Conservation (phyloP, 768 basidiomycete species). For the Trichaptum fuscoviolaceum region DNA sequence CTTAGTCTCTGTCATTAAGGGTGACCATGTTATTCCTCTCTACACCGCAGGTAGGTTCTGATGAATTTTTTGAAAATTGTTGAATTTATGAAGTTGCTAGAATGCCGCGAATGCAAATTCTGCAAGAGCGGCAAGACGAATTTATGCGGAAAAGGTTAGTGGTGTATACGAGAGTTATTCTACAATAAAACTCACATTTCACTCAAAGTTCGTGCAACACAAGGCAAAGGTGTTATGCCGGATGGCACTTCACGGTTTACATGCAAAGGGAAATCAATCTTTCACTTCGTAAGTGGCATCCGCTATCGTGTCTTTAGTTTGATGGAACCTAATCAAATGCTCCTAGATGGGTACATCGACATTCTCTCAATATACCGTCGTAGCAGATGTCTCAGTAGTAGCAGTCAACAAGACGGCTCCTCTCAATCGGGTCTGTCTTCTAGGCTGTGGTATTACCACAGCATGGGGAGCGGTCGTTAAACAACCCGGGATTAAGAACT, state of each 20-base stretch:
- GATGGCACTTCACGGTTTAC: slow-evolving; percentile 86
- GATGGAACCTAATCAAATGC: slow-evolving; percentile 1
- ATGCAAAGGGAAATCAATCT: slow-evolving; percentile 77
- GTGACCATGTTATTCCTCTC: slow-evolving; percentile 96
- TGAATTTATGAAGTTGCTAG: slow-evolving; percentile 30
- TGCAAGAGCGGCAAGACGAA: slow-evolving; percentile 99
- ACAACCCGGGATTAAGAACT: slow-evolving; percentile 80
- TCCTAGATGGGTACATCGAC: slow-evolving; percentile 95
- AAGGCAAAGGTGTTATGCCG: slow-evolving; percentile 94
- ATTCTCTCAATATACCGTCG: slow-evolving; percentile 99
- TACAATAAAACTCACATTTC: slow-evolving; percentile 2
- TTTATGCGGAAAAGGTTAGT: slow-evolving; percentile 85
- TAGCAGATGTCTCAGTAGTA: slow-evolving; percentile 95
- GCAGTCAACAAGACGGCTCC: slow-evolving; percentile 82
- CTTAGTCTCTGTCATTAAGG: slow-evolving; percentile 30
- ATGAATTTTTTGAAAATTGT: not conserved
- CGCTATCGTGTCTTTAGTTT: slow-evolving; percentile 1
- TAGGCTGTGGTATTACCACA: slow-evolving; percentile 97
- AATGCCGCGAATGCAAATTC: slow-evolving; percentile 97
- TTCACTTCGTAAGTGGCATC: slow-evolving; percentile 74
- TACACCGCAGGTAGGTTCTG: slow-evolving; percentile 77
- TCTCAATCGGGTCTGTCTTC: slow-evolving; percentile 92
- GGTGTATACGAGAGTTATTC: not conserved
- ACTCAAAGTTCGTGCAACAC: slow-evolving; percentile 75
- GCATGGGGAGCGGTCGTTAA: slow-evolving; percentile 96